Conservation (phyloP, 345 rosid genomes). For the Eucalyptus erythrocorys region DNA sequence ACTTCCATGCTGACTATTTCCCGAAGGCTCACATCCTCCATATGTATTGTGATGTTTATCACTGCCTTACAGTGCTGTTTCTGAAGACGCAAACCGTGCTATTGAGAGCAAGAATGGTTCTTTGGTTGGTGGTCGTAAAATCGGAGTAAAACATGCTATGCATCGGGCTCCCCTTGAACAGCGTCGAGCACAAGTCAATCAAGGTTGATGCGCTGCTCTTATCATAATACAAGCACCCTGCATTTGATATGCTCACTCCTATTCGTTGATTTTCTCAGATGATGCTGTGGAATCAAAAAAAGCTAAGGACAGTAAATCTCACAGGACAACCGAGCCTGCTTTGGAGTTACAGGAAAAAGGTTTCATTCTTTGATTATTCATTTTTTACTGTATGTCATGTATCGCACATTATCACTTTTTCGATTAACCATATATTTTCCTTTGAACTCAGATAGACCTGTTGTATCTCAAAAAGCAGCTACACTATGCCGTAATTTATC, state of each 20-base stretch:
- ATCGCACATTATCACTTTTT: neutral
- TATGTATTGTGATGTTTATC: neutral
- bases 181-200: slow-evolving; percentile 50
- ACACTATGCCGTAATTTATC: slow-evolving; percentile 28
- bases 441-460: slow-evolving; percentile 24
- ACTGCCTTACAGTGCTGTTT: slow-evolving; percentile 48
- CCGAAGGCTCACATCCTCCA: neutral
- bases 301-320: slow-evolving; percentile 6
- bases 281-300: slow-evolving; percentile 11
- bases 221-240: neutral
- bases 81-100: slow-evolving; percentile 75
- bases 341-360: slow-evolving; percentile 12
- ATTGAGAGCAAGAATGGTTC: slow-evolving; percentile 63
- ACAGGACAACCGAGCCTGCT: slow-evolving; percentile 20
- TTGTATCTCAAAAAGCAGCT: slow-evolving; percentile 33
- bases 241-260: neutral
- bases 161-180: slow-evolving; percentile 70
- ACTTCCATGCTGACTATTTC: neutral
- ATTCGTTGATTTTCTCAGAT: slow-evolving; percentile 12
- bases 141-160: slow-evolving; percentile 73
- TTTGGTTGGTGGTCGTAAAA: slow-evolving; percentile 66
- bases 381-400: neutral
- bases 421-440: neutral
- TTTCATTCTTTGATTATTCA: neutral
- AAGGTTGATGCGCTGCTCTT: slow-evolving; percentile 20